These are phyloP conservation scores for Rhododendron henanense DNA, from an alignment of 148 eudicot genomes.

Conservation along the genomic window DNA sequence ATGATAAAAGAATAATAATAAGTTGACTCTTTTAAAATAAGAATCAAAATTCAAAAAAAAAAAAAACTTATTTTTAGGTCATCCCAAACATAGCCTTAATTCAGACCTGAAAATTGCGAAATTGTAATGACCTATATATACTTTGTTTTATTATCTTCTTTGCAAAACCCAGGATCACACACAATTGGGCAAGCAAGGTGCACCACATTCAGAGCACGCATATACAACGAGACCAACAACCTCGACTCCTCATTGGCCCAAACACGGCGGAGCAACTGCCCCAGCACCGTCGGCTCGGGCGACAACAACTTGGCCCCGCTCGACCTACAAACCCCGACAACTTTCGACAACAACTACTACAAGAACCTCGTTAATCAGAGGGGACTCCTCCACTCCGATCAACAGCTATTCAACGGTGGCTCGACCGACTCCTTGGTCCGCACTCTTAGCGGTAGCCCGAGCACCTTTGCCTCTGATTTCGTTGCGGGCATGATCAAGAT, in stretches of 20 bases:
- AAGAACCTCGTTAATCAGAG: conserved; percentile 30
- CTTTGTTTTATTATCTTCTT: neutral
- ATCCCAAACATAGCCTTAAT: neutral
- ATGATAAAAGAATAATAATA: no score
- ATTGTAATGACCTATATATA: neutral
- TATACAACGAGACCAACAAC: conserved; percentile 53
- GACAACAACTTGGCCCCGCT: conserved; percentile 52
- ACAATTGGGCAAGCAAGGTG: conserved; percentile 68
- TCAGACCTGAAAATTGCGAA: neutral
- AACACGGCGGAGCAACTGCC: conserved; percentile 34
- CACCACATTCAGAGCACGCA: conserved; percentile 32
- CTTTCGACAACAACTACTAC: conserved; percentile 45
- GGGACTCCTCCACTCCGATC: conserved; percentile 61
- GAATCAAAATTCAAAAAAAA: no score
- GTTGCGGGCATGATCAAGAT: conserved; percentile 48
- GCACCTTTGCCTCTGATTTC: conserved; percentile 38
- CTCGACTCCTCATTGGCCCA: conserved; percentile 40
- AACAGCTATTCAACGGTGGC: conserved; percentile 54
- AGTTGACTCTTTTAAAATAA: no score
- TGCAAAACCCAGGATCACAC: conserved; percentile 36
- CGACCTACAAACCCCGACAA: conserved; percentile 40
- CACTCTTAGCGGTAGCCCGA: conserved; percentile 18
- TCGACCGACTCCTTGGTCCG: conserved; percentile 43
- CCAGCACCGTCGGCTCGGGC: conserved; percentile 23
- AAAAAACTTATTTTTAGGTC: no score